These are phyloP conservation scores for Irpex lacteus DNA, from an alignment of 1,284 basidiomycete genomes.

Conservation along the genomic window DNA sequence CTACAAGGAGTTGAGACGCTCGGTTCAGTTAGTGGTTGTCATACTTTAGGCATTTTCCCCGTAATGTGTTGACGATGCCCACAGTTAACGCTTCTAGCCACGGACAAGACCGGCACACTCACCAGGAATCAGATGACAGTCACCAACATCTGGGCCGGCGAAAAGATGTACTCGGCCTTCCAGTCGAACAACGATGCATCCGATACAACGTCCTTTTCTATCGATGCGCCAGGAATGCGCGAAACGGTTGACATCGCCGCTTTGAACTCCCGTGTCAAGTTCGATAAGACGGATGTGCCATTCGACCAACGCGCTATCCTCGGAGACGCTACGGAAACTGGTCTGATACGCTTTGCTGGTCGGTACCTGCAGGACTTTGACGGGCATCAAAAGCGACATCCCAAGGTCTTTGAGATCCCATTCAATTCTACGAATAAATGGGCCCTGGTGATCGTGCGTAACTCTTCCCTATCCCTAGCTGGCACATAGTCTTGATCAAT, in stretches of 20 bases:
- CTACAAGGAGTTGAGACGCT: slow-evolving; percentile 72
- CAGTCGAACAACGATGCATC: slow-evolving; percentile 69
- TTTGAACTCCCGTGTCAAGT: slow-evolving; percentile 68
- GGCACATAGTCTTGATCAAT: neutral
- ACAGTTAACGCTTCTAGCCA: slow-evolving; percentile 62
- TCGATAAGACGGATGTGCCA: slow-evolving; percentile 59
- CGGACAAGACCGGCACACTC: slow-evolving; percentile 76
- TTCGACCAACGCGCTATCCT: slow-evolving; percentile 62
- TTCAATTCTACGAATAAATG: slow-evolving; percentile 75
- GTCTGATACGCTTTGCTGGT: slow-evolving; percentile 63
- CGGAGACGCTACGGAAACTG: slow-evolving; percentile 70
- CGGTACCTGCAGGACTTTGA: slow-evolving; percentile 53
- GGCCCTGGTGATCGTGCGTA: slow-evolving; percentile 62
- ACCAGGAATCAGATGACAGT: slow-evolving; percentile 76
- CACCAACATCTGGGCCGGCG: slow-evolving; percentile 61
- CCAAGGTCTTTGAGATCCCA: slow-evolving; percentile 66
- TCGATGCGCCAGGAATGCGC: slow-evolving; percentile 52
- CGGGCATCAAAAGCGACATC: slow-evolving; percentile 43
- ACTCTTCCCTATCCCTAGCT: neutral
- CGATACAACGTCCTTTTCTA: slow-evolving; percentile 45
- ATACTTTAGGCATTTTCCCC: neutral
- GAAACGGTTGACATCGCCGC: slow-evolving; percentile 63
- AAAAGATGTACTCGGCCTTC: slow-evolving; percentile 59
- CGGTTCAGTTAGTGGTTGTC: slow-evolving; percentile 28
- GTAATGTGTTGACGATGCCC: neutral